These are phyloP conservation scores for Spathaspora gorwiae DNA, from an alignment of 805 yeast species.

Conservation along the genomic window DNA sequence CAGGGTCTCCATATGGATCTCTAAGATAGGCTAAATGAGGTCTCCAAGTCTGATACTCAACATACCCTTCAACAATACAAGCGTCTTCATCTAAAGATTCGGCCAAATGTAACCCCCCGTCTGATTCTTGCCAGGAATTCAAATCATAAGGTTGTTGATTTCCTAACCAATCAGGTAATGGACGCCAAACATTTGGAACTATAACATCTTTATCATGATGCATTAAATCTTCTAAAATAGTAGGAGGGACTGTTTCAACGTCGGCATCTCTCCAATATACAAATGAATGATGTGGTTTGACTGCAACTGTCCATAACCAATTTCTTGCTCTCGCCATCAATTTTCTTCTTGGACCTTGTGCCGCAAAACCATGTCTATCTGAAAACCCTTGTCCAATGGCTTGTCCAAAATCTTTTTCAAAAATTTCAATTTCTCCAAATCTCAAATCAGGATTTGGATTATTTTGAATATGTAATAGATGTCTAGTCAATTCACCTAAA, in stretches of 20 bases:
- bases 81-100: conserved; percentile 82
- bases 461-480: conserved; percentile 59
- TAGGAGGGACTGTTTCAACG: conserved; percentile 84
- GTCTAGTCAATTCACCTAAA: conserved; percentile 57
- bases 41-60: conserved; percentile 97
- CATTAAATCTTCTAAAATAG: conserved; percentile 89
- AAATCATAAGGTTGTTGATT: conserved; percentile 81
- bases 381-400: conserved; percentile 87
- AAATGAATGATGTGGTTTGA: conserved; percentile 90
- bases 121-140: conserved; percentile 83
- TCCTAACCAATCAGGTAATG: conserved; percentile 81
- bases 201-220: conserved; percentile 85
- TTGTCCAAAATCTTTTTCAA: conserved; percentile 91
- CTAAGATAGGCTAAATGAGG: conserved; percentile 93
- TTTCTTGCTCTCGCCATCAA: conserved; percentile 94
- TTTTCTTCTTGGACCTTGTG: conserved; percentile 92
- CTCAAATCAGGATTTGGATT: conserved; percentile 57
- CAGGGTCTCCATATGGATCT: conserved; percentile 93
- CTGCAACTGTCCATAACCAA: conserved; percentile 83
- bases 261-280: conserved; percentile 98
- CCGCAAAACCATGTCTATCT: conserved; percentile 92
- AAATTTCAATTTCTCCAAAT: conserved; percentile 83
- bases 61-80: conserved; percentile 95
- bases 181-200: conserved; percentile 93
- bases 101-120: conserved; percentile 77